Conservation (phyloP, 1,139 yeast species). For the Komagataea norvegica region DNA sequence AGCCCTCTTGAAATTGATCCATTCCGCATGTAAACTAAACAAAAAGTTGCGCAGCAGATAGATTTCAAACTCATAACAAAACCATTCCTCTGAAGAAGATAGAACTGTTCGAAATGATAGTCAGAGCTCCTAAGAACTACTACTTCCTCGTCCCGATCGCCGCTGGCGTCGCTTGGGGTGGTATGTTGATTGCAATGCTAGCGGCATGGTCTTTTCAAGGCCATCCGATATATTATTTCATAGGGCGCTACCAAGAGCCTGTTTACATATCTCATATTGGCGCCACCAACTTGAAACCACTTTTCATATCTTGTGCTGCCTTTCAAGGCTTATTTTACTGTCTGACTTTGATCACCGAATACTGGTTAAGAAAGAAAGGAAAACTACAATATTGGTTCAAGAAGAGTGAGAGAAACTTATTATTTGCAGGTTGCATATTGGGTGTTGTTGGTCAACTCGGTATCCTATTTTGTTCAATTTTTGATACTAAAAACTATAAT, state of each 20-base stretch:
- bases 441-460: slow-evolving; percentile 73
- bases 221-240: slow-evolving; percentile 60
- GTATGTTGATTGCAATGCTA: slow-evolving; percentile 70
- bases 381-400: slow-evolving; percentile 35
- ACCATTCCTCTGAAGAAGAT: too few relatives aligned
- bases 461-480: slow-evolving; percentile 67
- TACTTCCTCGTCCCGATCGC: slow-evolving; percentile 50
- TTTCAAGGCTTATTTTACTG: slow-evolving; percentile 75
- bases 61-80: too few relatives aligned
- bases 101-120: not conserved
- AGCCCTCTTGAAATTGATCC: too few relatives aligned
- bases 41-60: too few relatives aligned
- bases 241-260: slow-evolving; percentile 46
- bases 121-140: slow-evolving; percentile 23
- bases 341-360: slow-evolving; percentile 43
- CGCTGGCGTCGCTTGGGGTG: slow-evolving; percentile 64
- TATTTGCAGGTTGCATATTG: slow-evolving; percentile 30
- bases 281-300: slow-evolving; percentile 77
- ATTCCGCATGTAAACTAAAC: too few relatives aligned
- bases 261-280: slow-evolving; percentile 82
- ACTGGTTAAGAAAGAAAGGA: slow-evolving; percentile 23
- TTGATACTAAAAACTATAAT: slow-evolving; percentile 59
- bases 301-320: slow-evolving; percentile 76
- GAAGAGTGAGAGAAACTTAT: slow-evolving; percentile 32
- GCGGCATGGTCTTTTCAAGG: slow-evolving; percentile 77